Evolutionary conservation across 2,329 filamentous ascomycete species (phyloP), one percentile per base, ranked within the genome.

Genomic region (Phyllosticta ampelicida): DNA sequence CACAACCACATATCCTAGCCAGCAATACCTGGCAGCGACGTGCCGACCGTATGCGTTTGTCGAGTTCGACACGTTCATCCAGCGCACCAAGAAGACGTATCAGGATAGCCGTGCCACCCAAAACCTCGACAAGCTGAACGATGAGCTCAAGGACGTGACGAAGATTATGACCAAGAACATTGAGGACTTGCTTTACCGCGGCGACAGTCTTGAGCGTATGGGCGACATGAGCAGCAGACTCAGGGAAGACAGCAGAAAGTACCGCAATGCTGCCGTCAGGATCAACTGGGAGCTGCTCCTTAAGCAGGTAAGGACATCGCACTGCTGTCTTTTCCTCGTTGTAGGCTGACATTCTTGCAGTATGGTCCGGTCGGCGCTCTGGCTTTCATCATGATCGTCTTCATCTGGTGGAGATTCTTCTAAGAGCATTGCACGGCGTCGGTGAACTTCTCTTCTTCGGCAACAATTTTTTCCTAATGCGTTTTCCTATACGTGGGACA

Each of bases 111-210:
- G 94, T 63, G 94, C 94, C 16, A 84, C 89, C 13, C 88, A 91
- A 75, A 97, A 97, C 74, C 82, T 99, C 60, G 90, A 95, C 74
- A 90, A 92, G 75, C 79, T 99, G 64, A 97, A 99, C 70, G 90
- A 96, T 70, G 95, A 99, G 80, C 82, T 99, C 64, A 87, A 91
- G 72, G 94, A 97, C 74, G 95, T 99, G 58, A 97, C 94, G 1
- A 91, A 96, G 76, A 91, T 99, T 69, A 99, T 99, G 95, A 97
- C 91, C 58, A 97, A 97, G 83, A 99, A 99, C 73, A 97, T 99
- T 65, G 94, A 99, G 78, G 94, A 99, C 73, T 77, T 99, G 69
- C 78, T 99, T 56, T 99, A 99, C 72, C 80, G 95, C 62, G 94
- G 94, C 26, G 94, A 99, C 71, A 94, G 86, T 67, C 75, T 99